These are phyloP conservation scores for Neocallimastix lanati DNA, from an alignment of 192 early-diverging fungal genomes.

Conservation along the genomic window DNA sequence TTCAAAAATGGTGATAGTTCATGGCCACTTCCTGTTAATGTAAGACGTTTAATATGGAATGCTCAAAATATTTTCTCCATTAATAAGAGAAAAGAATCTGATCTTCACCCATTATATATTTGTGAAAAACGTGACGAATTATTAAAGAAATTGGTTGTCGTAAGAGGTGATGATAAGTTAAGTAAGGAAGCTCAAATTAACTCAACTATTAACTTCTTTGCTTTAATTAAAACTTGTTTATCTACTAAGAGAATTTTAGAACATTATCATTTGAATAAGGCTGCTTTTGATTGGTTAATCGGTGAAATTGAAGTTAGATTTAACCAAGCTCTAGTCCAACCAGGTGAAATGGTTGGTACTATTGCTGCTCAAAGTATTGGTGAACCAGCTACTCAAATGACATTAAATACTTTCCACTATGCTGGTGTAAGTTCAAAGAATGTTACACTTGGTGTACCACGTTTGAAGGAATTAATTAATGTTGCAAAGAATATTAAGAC, in stretches of 20 bases:
- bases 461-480: constrained; percentile 98
- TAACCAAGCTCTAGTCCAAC: constrained; percentile 72
- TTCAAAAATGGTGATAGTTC: constrained; percentile 42
- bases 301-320: constrained; percentile 87
- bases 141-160: constrained; percentile 50
- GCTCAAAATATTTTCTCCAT: constrained; percentile 78
- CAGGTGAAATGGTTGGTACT: constrained; percentile 95
- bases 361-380: constrained; percentile 97
- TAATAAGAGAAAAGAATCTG: constrained; percentile 55
- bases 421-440: constrained; percentile 95
- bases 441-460: constrained; percentile 93
- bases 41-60: constrained; percentile 74
- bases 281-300: constrained; percentile 86
- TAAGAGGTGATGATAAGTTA: constrained; percentile 75
- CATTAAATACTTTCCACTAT: constrained; percentile 98
- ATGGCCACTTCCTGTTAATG: constrained; percentile 82
- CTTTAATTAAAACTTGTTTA: constrained; percentile 61
- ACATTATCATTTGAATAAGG: constrained; percentile 64
- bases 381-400: constrained; percentile 99
- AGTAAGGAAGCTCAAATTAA: constrained; percentile 75
- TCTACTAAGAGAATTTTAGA: constrained; percentile 72
- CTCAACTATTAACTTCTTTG: constrained; percentile 82
- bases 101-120: constrained; percentile 70
- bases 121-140: constrained; percentile 54
- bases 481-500: constrained; percentile 94